These are phyloP conservation scores for Erythrophleum fordii DNA, from an alignment of 306 rosid genomes.

Conservation along the genomic window DNA sequence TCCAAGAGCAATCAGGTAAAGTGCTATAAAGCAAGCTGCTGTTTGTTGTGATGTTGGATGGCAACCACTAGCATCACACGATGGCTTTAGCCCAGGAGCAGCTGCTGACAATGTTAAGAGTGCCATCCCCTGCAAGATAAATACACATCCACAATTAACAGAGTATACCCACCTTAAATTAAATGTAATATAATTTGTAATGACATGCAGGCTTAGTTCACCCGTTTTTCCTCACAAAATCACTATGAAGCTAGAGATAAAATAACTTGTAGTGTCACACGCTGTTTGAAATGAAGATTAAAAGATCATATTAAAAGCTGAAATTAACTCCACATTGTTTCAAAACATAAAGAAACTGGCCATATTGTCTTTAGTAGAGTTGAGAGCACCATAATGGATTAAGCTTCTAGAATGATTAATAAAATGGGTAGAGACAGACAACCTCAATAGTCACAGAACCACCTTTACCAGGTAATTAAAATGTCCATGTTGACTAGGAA, in stretches of 20 bases:
- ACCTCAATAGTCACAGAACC: not conserved
- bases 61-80: conserved; percentile 57
- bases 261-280: not conserved
- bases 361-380: not conserved
- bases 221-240: conserved; percentile 3
- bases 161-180: not conserved
- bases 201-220: not conserved
- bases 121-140: conserved; percentile 57
- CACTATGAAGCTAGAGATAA: not conserved
- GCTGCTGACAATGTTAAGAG: conserved; percentile 68
- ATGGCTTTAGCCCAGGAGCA: conserved; percentile 64
- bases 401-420: not conserved
- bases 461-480: not conserved
- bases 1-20: conserved; percentile 84
- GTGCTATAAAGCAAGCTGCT: conserved; percentile 54
- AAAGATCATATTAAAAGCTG: not conserved
- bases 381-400: conserved; percentile 13
- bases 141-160: conserved; percentile 5
- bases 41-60: conserved; percentile 58
- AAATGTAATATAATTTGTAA: not conserved
- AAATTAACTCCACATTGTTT: not conserved
- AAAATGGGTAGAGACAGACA: not conserved
- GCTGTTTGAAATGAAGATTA: not conserved
- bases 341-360: not conserved
- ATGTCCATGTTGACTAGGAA: not conserved